Conservation (phyloP, 1,284 basidiomycete genomes). For the Vanrija pseudolonga region DNA sequence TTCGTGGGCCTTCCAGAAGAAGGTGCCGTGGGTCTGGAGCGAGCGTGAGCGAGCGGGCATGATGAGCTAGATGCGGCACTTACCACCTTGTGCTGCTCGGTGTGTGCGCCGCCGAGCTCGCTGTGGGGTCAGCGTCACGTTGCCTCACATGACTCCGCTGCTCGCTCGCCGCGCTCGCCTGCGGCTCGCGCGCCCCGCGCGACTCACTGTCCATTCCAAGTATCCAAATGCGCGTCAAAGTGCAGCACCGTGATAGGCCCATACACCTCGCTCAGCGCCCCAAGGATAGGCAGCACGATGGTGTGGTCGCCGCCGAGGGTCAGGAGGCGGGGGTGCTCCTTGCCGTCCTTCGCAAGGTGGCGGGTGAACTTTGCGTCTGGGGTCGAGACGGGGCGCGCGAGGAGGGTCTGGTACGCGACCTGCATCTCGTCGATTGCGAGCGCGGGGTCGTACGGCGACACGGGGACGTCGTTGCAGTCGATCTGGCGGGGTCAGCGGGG, state of each 20-base stretch:
- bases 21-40: constrained; percentile 39
- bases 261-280: constrained; percentile 44
- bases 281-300: constrained; percentile 50
- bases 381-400: constrained; percentile 10
- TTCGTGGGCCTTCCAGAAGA: constrained; percentile 51
- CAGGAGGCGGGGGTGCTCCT: constrained; percentile 48
- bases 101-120: constrained; percentile 17
- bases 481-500: constrained; percentile 23
- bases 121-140: too few relatives aligned
- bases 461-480: constrained; percentile 49
- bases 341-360: constrained; percentile 31
- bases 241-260: constrained; percentile 49
- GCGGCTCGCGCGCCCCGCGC: too few relatives aligned
- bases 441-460: constrained; percentile 49
- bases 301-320: constrained; percentile 52
- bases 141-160: too few relatives aligned
- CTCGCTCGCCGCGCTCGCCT: too few relatives aligned
- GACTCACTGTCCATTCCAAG: constrained; percentile 41
- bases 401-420: constrained; percentile 33
- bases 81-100: constrained; percentile 21
- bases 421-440: constrained; percentile 50
- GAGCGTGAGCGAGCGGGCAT: constrained; percentile 18
- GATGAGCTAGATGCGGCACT: not conserved
- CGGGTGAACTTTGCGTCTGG: constrained; percentile 5
- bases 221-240: constrained; percentile 46